Base-by-base conservation (phyloP, 2,329 filamentous ascomycete species). In the Nothophaeocryptopus gaeumannii region DNA sequence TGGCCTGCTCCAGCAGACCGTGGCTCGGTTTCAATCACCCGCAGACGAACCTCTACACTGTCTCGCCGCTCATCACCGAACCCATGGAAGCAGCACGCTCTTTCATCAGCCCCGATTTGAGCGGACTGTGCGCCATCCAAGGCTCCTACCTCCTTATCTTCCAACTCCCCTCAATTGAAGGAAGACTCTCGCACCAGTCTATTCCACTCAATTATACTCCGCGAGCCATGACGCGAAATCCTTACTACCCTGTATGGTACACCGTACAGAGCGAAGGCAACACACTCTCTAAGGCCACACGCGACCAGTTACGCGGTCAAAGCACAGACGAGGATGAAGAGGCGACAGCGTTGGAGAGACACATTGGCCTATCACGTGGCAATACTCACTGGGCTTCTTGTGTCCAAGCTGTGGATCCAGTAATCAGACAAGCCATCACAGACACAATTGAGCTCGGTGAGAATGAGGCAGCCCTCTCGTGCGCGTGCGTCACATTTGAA, bases 11-110 rank as follows among this genome's bases (percentile, higher is more conserved):
- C 68, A 95, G 91, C 12, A 83, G 92, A 48, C 88, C 93, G n/a
- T 99, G 92, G 91, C 78, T 99, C 3, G 92, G 91, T 37, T 97
- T 97, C 67, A 86, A 90, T 0, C 89, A 97, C 63, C 84, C 88
- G 2, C 85, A 91, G 52, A 91, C 87, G 2, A 89, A 88, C 64
- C 85, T 85, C 33, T 96, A 96, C 64, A 89, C 95, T 72, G 84
- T 97, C 59, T 96, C 92, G 1, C 93, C 95, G 0, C 74, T 99
- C 29, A 89, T 60, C 36, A 59, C 59, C 63, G 84, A 86, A 45
- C 84, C 86, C 35, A 80, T 99, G 26, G 90, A 96, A 69, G 96
- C 89, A 78, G 91, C 88, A 3, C 96, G 91, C 86, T 96, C 93
- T 63, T 97, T 99, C 67, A 92, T 88, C 69, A 96, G 91, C 65